Conservation (phyloP, 345 rosid genomes). For the Angophora floribunda region DNA sequence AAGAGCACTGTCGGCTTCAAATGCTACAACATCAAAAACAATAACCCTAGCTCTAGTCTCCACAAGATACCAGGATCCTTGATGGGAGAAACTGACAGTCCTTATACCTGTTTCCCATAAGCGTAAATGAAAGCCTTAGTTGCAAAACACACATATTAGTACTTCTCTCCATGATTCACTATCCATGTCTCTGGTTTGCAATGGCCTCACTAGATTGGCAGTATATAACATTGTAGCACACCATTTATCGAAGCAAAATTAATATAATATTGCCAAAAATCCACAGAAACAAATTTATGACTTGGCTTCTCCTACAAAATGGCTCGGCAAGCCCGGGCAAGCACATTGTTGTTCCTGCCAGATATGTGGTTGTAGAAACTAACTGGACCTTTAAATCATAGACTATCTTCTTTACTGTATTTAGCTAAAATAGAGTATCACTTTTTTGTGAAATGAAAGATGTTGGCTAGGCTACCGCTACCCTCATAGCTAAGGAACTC, state of each 20-base stretch:
- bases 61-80: constrained; percentile 48
- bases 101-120: neutral
- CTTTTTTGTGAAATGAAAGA: neutral
- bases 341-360: neutral
- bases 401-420: neutral
- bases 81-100: constrained; percentile 33
- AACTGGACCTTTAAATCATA: neutral
- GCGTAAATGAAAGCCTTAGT: neutral
- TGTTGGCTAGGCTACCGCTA: neutral
- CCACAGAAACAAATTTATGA: neutral
- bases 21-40: constrained; percentile 44
- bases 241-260: neutral
- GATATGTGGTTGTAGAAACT: neutral
- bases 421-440: neutral
- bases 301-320: neutral
- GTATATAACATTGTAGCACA: neutral
- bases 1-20: constrained; percentile 34
- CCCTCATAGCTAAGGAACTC: neutral
- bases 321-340: neutral
- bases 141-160: neutral
- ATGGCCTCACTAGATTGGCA: neutral
- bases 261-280: neutral
- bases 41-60: constrained; percentile 78
- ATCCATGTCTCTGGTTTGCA: neutral
- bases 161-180: neutral